phyloP scores from a whole-genome alignment of 2,329 filamentous ascomycete species.

The Fusarium sacchari region DNA sequence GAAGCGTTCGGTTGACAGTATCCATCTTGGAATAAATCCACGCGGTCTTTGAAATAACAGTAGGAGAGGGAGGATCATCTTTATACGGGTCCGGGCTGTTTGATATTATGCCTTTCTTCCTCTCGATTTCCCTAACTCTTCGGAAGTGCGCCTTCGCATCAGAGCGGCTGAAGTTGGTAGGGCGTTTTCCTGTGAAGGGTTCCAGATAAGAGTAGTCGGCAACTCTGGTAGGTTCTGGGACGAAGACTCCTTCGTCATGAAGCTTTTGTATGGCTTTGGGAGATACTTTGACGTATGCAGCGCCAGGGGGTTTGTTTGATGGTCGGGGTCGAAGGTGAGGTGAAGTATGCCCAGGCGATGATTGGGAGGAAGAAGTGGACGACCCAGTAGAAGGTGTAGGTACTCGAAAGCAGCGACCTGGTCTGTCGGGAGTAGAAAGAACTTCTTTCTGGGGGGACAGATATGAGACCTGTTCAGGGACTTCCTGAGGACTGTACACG shows the following conservation, averaged over 20 bases:
- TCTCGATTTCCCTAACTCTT: not conserved
- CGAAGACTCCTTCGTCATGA: not conserved
- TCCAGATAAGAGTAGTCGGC: slow-evolving; percentile 2
- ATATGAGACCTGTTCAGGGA: not conserved
- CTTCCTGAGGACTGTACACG: not conserved
- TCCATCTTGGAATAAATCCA: slow-evolving; percentile 15
- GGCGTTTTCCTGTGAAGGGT: not conserved
- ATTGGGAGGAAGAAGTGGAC: not conserved
- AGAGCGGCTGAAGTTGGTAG: not conserved
- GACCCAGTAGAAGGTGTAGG: slow-evolving; percentile 11
- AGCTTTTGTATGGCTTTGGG: slow-evolving; percentile 27
- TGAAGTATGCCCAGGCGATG: not conserved
- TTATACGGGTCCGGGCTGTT: not conserved
- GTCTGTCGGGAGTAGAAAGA: not conserved
- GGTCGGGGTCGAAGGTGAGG: not conserved
- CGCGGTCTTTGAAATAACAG: not conserved
- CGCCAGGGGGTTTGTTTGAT: slow-evolving; percentile 18
- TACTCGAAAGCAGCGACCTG: not conserved
- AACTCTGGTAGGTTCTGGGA: slow-evolving; percentile 4
- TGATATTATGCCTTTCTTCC: not conserved
- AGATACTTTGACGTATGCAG: slow-evolving; percentile 22
- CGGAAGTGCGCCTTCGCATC: not conserved
- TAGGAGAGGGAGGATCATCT: not conserved
- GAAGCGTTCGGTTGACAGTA: slow-evolving; percentile 8
- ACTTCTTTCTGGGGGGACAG: not conserved